Percentiles rank a stretch among this genome's conserved stretches.
Conservation (phyloP, 2,329 filamentous ascomycete species). For the Hymenoscyphus fructigenus region DNA sequence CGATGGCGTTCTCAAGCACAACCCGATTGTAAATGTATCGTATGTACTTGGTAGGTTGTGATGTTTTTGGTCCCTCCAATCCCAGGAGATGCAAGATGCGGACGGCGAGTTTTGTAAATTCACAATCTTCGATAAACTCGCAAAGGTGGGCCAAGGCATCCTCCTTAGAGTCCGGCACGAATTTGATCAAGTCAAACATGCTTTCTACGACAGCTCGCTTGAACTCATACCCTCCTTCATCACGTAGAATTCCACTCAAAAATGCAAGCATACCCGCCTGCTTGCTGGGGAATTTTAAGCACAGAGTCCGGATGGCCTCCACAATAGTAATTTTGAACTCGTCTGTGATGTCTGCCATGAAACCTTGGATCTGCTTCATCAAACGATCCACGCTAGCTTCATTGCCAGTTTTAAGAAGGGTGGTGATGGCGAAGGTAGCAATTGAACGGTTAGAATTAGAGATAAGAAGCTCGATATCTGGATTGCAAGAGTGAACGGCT, state of each 20-base stretch:
- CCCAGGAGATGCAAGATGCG: constrained; percentile 92
- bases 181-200: constrained; percentile 99
- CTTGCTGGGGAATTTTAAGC: constrained; percentile 96
- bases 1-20: constrained; percentile 93
- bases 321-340: constrained; percentile 99
- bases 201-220: constrained; percentile 97
- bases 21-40: constrained; percentile 99
- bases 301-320: constrained; percentile 93
- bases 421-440: constrained; percentile 97
- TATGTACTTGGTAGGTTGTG: constrained; percentile 97
- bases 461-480: constrained; percentile 94
- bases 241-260: constrained; percentile 91
- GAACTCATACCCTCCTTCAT: constrained; percentile 97
- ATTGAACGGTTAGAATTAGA: constrained; percentile 97
- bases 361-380: constrained; percentile 97
- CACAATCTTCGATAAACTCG: constrained; percentile 99
- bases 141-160: constrained; percentile 90
- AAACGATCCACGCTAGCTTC: constrained; percentile 94
- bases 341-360: constrained; percentile 99
- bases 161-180: constrained; percentile 83
- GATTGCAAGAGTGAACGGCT: constrained; percentile 90
- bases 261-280: constrained; percentile 97
- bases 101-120: constrained; percentile 97
- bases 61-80: constrained; percentile 90
- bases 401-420: constrained; percentile 95